Evolutionary conservation across 495 filamentous ascomycete genomes (phyloP), one percentile per base, ranked within the genome.

Genomic region (Entonaema liquescens): DNA sequence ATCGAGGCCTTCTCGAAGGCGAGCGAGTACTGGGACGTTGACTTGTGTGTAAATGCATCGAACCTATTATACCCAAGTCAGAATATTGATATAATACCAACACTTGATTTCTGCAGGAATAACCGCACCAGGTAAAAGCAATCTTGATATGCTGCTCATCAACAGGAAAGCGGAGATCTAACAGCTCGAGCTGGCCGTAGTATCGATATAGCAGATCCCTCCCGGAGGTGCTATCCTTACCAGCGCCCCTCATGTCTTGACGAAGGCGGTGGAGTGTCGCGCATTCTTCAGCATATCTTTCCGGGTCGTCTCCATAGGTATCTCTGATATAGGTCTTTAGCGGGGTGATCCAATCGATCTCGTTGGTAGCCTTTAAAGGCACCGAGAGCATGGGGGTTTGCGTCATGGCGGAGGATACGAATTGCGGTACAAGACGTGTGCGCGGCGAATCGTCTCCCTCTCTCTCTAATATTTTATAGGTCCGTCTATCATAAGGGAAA

Each of bases 131-230:
- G 58, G 96, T 98, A 80, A 99, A 99, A 2, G 92, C 92, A 68
- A 99, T 97, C 83, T 97, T 97, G 82, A 99, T 97, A 73, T 98
- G 95, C 74, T 97, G 94, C 83, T 98, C 95, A 76, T 99, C 96
- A 19, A 99, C 92, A 3, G 96, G 96, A 78, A 99, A 99, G 67
- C 95, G 87, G 61, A 99, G 85, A 77, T 99, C 95, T 73, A 99
- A 79, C 62, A 98, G 83, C 82, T 99, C 95, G 68, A 99, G 86
- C 80, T 99, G 95, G 29, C 95, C 95, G 76, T 99, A 99, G 79
- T 99, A 99, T 76, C 96, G 89, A 80, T 99, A 99, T 38, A 99
- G 82, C 64, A 99, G 81, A 80, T 99, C 95, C 78, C 95, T 85
- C 25, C 95, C 95, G 2, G 94, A 91, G 50, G 94, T 94, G 80